Evolutionary conservation across 371 early-diverging fungal genomes (phyloP).

Genomic region (Haplosporangium sp.): DNA sequence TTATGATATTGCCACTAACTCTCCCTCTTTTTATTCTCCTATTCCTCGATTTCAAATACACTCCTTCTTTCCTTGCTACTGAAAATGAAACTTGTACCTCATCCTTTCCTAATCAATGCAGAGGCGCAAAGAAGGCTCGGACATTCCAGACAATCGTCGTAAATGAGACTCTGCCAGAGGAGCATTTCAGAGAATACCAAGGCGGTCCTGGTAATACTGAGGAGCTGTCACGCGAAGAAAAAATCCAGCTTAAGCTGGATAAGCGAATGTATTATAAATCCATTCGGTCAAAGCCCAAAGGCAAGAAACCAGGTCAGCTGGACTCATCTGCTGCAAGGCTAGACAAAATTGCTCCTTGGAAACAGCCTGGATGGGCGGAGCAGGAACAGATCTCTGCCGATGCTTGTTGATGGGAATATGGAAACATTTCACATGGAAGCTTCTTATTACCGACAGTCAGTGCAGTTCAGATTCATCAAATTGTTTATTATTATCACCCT

Average conservation of each 20-base stretch:
- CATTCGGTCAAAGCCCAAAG: slow-evolving; percentile 53
- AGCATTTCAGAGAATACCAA: slow-evolving; percentile 26
- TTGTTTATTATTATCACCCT: neutral
- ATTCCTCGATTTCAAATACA: neutral
- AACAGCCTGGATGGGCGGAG: slow-evolving; percentile 35
- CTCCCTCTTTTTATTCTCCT: slow-evolving; percentile 1
- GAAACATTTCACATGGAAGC: neutral
- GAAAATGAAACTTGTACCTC: no score
- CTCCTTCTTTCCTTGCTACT: slow-evolving; percentile 1
- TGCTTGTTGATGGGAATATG: slow-evolving; percentile 7
- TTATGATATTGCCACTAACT: neutral
- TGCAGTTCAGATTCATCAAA: no score
- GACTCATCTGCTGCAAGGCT: slow-evolving; percentile 31
- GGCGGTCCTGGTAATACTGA: neutral
- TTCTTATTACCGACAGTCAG: no score
- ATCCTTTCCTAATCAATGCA: neutral
- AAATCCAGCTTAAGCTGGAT: slow-evolving; percentile 41
- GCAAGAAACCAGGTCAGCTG: slow-evolving; percentile 46
- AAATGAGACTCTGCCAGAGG: slow-evolving; percentile 37
- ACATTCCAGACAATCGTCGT: slow-evolving; percentile 40
- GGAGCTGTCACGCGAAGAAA: slow-evolving; percentile 28
- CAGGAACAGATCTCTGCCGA: slow-evolving; percentile 8
- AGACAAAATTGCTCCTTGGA: slow-evolving; percentile 28
- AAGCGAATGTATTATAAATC: slow-evolving; percentile 49
- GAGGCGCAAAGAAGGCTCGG: slow-evolving; percentile 18